Conservation (phyloP, 1,284 basidiomycete species). For the Leccinum cinnamomeum region DNA sequence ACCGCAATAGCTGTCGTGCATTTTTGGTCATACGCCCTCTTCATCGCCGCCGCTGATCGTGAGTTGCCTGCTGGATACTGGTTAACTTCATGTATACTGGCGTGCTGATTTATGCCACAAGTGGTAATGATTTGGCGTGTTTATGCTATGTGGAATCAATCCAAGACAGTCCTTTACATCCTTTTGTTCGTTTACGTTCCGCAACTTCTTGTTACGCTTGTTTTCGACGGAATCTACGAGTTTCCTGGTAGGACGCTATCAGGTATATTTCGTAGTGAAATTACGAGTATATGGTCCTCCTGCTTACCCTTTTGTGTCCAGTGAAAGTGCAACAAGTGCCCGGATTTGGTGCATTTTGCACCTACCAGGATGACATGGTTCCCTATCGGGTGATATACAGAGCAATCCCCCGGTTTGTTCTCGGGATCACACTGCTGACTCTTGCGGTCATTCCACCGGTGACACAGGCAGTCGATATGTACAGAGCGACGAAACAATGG, state of each 20-base stretch:
- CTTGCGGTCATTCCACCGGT: constrained; percentile 9
- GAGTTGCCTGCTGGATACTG: not conserved
- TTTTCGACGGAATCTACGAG: constrained; percentile 9
- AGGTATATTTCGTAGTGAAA: constrained; percentile 1
- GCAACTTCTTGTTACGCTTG: not conserved
- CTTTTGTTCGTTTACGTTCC: constrained; percentile 8
- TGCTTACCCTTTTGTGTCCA: not conserved
- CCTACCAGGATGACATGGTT: not conserved
- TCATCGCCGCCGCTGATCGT: constrained; percentile 17
- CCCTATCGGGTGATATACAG: constrained; percentile 2
- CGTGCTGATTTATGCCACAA: not conserved
- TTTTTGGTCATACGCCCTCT: constrained; percentile 15
- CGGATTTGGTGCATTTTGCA: constrained; percentile 3
- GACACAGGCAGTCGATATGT: constrained; percentile 9
- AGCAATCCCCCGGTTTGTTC: constrained; percentile 13
- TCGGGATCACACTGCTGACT: constrained; percentile 7
- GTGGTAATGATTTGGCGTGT: constrained; percentile 21
- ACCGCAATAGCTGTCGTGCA: constrained; percentile 2
- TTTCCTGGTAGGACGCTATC: constrained; percentile 1
- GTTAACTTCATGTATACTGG: too few species aligned
- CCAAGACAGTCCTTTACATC: constrained; percentile 4
- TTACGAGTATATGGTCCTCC: not conserved
- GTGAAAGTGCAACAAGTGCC: constrained; percentile 1
- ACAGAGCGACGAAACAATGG: constrained; percentile 17
- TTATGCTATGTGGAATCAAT: constrained; percentile 16